Evolutionary conservation across 306 rosid genomes (phyloP).

Genomic region (Castanospermum australe): DNA sequence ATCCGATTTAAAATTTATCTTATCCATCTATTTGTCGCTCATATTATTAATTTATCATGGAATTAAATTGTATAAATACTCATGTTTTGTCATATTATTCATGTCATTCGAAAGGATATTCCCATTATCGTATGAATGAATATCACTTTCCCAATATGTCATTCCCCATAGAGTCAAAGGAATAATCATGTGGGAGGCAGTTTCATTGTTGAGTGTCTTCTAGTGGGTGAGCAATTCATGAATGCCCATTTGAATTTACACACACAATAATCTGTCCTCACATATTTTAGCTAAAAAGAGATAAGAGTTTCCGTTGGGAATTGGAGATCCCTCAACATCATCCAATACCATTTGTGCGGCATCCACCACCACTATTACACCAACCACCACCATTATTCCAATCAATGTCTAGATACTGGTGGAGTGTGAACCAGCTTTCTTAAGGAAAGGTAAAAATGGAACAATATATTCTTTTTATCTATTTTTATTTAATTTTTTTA

Average conservation of each 20-base stretch:
- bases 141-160: not conserved
- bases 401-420: not conserved
- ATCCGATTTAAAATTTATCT: no score
- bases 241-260: conserved; percentile 41
- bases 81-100: no score
- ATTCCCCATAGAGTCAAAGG: conserved; percentile 29
- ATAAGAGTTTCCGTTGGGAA: conserved; percentile 43
- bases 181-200: conserved; percentile 23
- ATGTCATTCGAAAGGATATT: not conserved
- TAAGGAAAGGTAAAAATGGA: not conserved
- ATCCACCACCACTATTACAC: conserved; percentile 34
- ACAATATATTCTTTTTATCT: no score
- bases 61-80: no score
- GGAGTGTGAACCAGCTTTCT: not conserved
- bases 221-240: conserved; percentile 39
- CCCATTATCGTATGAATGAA: not conserved
- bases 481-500: no score
- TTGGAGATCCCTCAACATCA: conserved; percentile 36
- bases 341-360: conserved; percentile 24
- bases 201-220: conserved; percentile 28
- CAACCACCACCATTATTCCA: conserved; percentile 18
- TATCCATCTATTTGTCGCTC: no score
- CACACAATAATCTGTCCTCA: not conserved
- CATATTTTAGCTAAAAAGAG: not conserved
- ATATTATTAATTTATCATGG: no score